Base-by-base conservation (phyloP, 768 basidiomycete genomes). In the Goffeauzyma gilvescens region DNA sequence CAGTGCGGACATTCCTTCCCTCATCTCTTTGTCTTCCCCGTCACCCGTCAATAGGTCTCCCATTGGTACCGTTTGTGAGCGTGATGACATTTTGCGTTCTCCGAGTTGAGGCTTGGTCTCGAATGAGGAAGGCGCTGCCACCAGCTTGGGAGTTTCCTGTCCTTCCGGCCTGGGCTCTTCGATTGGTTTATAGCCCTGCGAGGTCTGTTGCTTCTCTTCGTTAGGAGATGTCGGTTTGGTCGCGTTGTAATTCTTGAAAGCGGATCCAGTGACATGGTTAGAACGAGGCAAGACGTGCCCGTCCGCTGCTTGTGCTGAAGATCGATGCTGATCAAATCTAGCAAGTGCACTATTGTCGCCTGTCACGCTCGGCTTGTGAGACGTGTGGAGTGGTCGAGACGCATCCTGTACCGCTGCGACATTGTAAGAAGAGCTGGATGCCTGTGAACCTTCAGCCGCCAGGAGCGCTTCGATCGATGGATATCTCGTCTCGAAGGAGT, bases 381-480 rank as follows among this genome's bases (percentile, higher is more conserved):
- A 45, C 31, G 44, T 22, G 38, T 45, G 38, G 28, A 41, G 14
- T 24, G 34, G 31, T 2, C 33, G 26, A 26, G 44, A 24, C 15
- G 30, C 20, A 13, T 6, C n/a, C 15, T 42, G 5, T n/a, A 20
- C 15, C 22, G 24, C 5, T 32, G 45, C 14, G 45, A 46, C 5
- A 28, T 28, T 8, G 38, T 6, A 8, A 33, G 18, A 18, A n/a
- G 33, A 22, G 10, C 20, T 10, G 8, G 17, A 23, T n/a, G 25
- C 23, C 3, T 15, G 38, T 6, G 27, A 21, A 20, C 52, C 54
- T 2, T 20, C 45, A 9, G 30, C 25, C 30, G 42, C 44, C 5
- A 48, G 42, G 9, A 89, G 67, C 46, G 81, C 79, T 58, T 90
- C 87, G 31, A 93, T 66, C 0, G 87, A 81, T 0, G 87, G 87